Base-by-base conservation (phyloP, 805 yeast genomes). In the Metschnikowia borealis region DNA sequence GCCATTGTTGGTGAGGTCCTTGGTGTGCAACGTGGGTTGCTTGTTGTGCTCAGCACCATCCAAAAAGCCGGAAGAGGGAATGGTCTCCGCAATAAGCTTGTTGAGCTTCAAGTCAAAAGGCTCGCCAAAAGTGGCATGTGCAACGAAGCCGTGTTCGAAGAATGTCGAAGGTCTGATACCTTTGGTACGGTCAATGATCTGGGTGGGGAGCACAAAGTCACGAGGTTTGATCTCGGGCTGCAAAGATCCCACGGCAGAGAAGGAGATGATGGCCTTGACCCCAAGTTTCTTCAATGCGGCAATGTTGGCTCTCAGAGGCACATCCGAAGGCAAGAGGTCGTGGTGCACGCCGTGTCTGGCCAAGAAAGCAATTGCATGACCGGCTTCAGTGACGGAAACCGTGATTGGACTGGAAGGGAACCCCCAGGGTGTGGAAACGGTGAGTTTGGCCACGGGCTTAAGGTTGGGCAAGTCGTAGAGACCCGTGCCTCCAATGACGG, bases 401-500 rank as follows among this genome's bases (percentile, higher is more conserved):
- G 97, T 91, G 64, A 94, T 87, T 37, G 97, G 91, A 13, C 96
- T 85, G 4, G 97, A 90, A 20, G 99, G 97, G 58, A 78, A 80
- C 10, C 99, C 99, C 98, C 98, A 94, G 20, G 99, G 99, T 3
- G 99, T 94, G 17, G 86, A 79, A 51, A 90, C 70, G 14, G 89
- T 82, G 38, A 94, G 71, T 58, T 85, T 75, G 14, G 97, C 96
- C 42, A 92, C 96, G 3, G 96, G 95, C 44, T 84, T 79, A 49
- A 94, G 75, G 50, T 88, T 83, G 38, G 85, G 88, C 50, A 94
- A 75, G 51, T 88, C 87, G 74, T 94, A 94, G 31, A 94, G 79
- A n/a, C 99, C 99, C 4, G 99, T 94, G 38, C 99, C 99, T 38
- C 99, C 99, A 66, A 94, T 94, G 58, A 94, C 82, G 34, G 96